A percentile compares a stretch with the other conserved stretches of the same genome.
These are phyloP conservation scores for Allantophomopsis cytisporea DNA, from an alignment of 2,329 filamentous ascomycete genomes.

Conservation along the genomic window DNA sequence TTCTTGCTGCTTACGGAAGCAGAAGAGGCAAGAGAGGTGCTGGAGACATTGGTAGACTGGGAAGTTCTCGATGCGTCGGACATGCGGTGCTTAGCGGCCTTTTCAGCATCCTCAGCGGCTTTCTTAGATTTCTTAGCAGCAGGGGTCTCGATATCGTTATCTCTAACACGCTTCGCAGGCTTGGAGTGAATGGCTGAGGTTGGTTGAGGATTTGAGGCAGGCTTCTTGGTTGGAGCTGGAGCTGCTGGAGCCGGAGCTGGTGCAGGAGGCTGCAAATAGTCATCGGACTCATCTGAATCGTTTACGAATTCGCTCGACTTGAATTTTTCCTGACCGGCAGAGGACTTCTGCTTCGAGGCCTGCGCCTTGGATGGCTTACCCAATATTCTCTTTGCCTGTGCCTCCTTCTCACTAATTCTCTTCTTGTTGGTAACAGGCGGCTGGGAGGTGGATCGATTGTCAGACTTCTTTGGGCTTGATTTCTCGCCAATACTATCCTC, in stretches of 20 bases:
- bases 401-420: conserved; percentile 32
- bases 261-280: neutral
- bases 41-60: conserved; percentile 25
- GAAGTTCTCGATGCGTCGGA: conserved; percentile 35
- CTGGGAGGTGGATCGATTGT: conserved; percentile 32
- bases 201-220: neutral
- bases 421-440: conserved; percentile 30
- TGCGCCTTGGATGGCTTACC: conserved; percentile 33
- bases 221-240: conserved; percentile 1
- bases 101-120: conserved; percentile 5
- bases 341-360: conserved; percentile 5
- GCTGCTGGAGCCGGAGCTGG: neutral
- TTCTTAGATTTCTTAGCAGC: conserved; percentile 10
- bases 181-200: conserved; percentile 1
- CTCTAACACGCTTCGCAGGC: conserved; percentile 11
- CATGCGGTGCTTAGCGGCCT: conserved; percentile 21
- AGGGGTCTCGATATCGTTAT: neutral
- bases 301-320: conserved; percentile 1
- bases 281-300: conserved; percentile 1
- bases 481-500: conserved; percentile 19
- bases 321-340: neutral
- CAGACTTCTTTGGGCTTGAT: neutral
- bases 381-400: conserved; percentile 32
- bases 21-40: conserved; percentile 19
- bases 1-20: conserved; percentile 23